Conservation (phyloP, 73 alveolate species). For the Uronychia setigera region DNA sequence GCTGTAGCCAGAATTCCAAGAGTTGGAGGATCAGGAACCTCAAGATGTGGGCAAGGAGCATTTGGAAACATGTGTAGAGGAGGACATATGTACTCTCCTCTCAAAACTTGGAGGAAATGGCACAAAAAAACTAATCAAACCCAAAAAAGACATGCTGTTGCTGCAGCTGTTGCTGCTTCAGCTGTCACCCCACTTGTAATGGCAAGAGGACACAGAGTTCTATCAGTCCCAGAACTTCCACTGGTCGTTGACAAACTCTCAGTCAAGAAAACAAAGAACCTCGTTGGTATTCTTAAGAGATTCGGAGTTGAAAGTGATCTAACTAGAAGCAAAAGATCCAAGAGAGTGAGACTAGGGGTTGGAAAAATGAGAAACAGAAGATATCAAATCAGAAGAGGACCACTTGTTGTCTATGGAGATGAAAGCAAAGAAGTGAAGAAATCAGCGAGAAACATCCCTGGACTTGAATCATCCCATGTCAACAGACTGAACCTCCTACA, state of each 20-base stretch:
- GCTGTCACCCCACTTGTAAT: slow-evolving; percentile 96
- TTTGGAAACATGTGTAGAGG: slow-evolving; percentile 99
- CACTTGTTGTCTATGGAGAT: slow-evolving; percentile 90
- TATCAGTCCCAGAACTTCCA: slow-evolving; percentile 96
- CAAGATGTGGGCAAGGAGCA: slow-evolving; percentile 99
- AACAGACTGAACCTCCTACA: slow-evolving; percentile 91
- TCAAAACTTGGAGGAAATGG: slow-evolving; percentile 98
- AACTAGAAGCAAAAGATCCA: slow-evolving; percentile 62
- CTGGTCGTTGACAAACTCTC: slow-evolving; percentile 94
- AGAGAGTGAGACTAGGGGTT: slow-evolving; percentile 85
- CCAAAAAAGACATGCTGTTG: slow-evolving; percentile 99
- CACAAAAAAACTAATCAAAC: slow-evolving; percentile 95
- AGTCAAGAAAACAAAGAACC: slow-evolving; percentile 90
- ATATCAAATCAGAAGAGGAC: slow-evolving; percentile 91
- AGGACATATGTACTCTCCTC: slow-evolving; percentile 99
- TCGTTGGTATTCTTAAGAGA: slow-evolving; percentile 74
- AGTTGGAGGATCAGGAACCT: slow-evolving; percentile 99
- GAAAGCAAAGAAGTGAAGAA: slow-evolving; percentile 79
- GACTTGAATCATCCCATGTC: slow-evolving; percentile 90
- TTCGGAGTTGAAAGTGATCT: slow-evolving; percentile 92
- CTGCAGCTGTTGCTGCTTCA: slow-evolving; percentile 98
- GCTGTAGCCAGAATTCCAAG: slow-evolving; percentile 99
- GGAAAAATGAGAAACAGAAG: slow-evolving; percentile 96
- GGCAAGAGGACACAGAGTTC: slow-evolving; percentile 99
- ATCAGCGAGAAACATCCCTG: slow-evolving; percentile 95